A percentile compares a stretch with the other conserved stretches of the same genome.
phyloP scores from a whole-genome alignment of 352 stramenopile genomes.

The Pythium chondricola region DNA sequence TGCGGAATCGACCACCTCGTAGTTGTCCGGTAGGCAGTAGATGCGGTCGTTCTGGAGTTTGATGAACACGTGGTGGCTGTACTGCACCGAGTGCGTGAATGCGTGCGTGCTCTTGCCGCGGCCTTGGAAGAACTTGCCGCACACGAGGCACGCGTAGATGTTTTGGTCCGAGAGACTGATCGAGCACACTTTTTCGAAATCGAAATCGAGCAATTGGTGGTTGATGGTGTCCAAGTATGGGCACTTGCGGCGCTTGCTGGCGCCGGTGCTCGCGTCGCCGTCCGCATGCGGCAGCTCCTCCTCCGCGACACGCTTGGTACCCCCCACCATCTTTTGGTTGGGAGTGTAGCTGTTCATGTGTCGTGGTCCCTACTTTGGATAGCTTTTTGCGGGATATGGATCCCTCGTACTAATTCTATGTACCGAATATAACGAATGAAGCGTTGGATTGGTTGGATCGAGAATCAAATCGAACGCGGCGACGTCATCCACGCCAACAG shows the following conservation, averaged over 20 bases:
- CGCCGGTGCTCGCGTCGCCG: conserved; percentile 1
- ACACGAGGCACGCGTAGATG: conserved; percentile 98
- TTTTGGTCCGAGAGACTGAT: conserved; percentile 95
- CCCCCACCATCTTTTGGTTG: conserved; percentile 2
- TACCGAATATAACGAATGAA: not conserved
- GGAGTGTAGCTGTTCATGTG: not conserved
- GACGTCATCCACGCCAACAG: conserved; percentile 1
- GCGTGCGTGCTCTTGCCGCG: conserved; percentile 89
- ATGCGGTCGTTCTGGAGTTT: conserved; percentile 94
- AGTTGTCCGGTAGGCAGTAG: conserved; percentile 98
- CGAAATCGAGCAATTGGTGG: conserved; percentile 97
- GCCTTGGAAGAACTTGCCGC: conserved; percentile 98
- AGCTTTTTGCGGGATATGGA: not conserved
- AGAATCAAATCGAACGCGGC: not conserved
- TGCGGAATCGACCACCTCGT: conserved; percentile 96
- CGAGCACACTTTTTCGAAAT: conserved; percentile 98
- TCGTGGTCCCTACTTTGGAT: too few relatives aligned
- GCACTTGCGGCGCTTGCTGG: conserved; percentile 86
- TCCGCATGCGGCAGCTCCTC: conserved; percentile 13
- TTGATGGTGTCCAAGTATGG: conserved; percentile 99
- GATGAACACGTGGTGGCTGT: conserved; percentile 97
- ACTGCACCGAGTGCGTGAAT: conserved; percentile 96
- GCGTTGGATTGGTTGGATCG: not conserved
- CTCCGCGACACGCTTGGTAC: conserved; percentile 46
- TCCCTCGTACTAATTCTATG: too few relatives aligned